Base-by-base conservation (phyloP, 768 basidiomycete genomes). In the Lactifluus pinguis region DNA sequence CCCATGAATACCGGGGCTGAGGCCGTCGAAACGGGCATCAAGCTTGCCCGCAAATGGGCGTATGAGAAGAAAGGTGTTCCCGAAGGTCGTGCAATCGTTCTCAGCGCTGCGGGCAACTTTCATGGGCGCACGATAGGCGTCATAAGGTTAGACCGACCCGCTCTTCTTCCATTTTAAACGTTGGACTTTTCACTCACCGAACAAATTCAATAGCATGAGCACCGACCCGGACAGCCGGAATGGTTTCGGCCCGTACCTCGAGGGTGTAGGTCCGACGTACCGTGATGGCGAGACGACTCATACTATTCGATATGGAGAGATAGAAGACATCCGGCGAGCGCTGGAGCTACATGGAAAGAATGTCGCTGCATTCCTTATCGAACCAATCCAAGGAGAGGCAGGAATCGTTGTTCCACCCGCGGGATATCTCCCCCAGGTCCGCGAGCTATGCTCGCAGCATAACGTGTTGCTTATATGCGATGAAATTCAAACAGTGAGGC, bases 1-100 rank as follows among this genome's bases (percentile, higher is more conserved):
- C 95, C 95, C 25, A 97, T 98, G 94, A 99, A 99, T 79, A 98
- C 95, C 0, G 95, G 95, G 49, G 94, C 94, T 0, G 97, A 99
- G 70, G 97, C 97, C 8, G 97, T 98, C 57, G 97, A 99, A 76
- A 97, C 95, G 0, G 84, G 87, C n/a, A 73, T 99, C 71, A 99
- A 99, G 79, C 80, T 98, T 17, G 87, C 97, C 0, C 76, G 97
- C 66, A 98, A 98, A 76, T 98, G 97, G 97, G 95, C 89, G 2
- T 98, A 98, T 74, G 80, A 80, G 76, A 82, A 82, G 75, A 98
- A 92, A 77, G 85, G 83, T 45, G 86, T 92, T 36, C 77, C 83
- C 52, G 84, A 85, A 57, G 92, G 89, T 51, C 80, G 87, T 67
- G 97, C 95, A 0, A 82, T 94, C 68, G 80, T 99, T 9, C 76